Base-by-base conservation (phyloP, 2,329 filamentous ascomycete genomes). In the Trichophyton benhamiae region DNA sequence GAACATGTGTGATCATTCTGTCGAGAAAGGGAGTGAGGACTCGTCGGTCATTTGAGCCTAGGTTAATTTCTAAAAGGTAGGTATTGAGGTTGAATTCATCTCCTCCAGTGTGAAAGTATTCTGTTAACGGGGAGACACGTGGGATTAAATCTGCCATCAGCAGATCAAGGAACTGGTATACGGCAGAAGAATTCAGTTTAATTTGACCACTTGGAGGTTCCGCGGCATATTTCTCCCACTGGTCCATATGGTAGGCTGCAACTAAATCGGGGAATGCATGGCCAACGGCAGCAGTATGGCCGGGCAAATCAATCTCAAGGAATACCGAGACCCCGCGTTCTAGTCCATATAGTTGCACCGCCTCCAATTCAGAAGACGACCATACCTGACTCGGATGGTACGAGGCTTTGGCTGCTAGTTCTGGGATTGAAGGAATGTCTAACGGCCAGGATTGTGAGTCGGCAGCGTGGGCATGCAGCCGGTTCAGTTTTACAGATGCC, bases 61-160 rank as follows among this genome's bases (percentile, higher is more conserved):
- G 84, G 0, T 83, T 87, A 3, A 86, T 82, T 70, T 95, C 90
- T 9, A 92, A 80, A 46, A 78, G 78, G 69, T 89, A 91, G 59
- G 86, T 83, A 68, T 91, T 86, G 64, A 79, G 79, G 73, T 94
- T 92, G 64, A 95, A 84, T 76, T 95, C 91, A 68, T 95, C 91
- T 60, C 91, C 91, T 52, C 91, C 91, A 0, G 88, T 88, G 75
- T 95, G 90, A 78, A 92, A 95, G 75, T 92, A 83, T 5, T 83
- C 76, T 1, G 86, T 80, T 72, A 89, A 89, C 0, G 86, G 84
- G 7, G 78, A 75, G 9, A 91, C 72, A 30, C 89, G 81, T 13
- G 90, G 89, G 60, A 95, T 76, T 25, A 95, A 70, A 69, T 95
- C 91, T n/a, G 80, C 79, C 67, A 90, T 87, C 13, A 95, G 74